These are phyloP conservation scores for Powellomyces hirtus DNA, from an alignment of 192 early-diverging fungal genomes.

Conservation along the genomic window DNA sequence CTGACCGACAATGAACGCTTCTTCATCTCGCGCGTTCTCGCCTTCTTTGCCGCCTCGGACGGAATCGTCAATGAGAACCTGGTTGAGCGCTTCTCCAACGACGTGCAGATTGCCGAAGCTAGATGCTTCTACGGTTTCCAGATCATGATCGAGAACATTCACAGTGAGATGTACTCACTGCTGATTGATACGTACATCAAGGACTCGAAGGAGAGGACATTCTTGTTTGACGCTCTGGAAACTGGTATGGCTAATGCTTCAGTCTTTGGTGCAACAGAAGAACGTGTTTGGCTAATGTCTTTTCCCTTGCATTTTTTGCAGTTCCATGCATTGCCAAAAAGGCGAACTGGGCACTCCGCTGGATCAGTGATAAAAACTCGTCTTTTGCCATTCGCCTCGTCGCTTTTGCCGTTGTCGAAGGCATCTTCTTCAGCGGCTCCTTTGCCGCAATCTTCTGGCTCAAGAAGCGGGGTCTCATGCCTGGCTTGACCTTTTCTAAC, in stretches of 20 bases:
- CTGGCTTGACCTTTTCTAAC: slow-evolving; percentile 96
- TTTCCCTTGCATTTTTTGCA: no score
- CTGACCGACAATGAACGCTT: slow-evolving; percentile 77
- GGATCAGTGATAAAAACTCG: slow-evolving; percentile 78
- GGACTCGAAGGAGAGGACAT: slow-evolving; percentile 75
- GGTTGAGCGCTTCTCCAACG: slow-evolving; percentile 78
- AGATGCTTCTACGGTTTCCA: slow-evolving; percentile 97
- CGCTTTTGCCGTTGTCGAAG: slow-evolving; percentile 97
- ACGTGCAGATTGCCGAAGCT: slow-evolving; percentile 91
- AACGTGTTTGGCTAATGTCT: no score
- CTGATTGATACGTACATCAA: slow-evolving; percentile 91
- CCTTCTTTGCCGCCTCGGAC: slow-evolving; percentile 89
- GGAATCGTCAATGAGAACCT: slow-evolving; percentile 88
- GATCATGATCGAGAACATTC: slow-evolving; percentile 97
- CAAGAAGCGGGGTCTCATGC: slow-evolving; percentile 98
- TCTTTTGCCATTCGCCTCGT: slow-evolving; percentile 90
- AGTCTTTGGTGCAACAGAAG: neutral
- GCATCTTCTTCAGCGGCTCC: slow-evolving; percentile 97
- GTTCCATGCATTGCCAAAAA: slow-evolving; percentile 94
- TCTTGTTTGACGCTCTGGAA: slow-evolving; percentile 91
- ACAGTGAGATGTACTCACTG: slow-evolving; percentile 88
- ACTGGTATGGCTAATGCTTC: slow-evolving; percentile 75
- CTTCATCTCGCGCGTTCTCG: slow-evolving; percentile 82
- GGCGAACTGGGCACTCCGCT: slow-evolving; percentile 95
- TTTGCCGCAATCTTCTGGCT: slow-evolving; percentile 99